Evolutionary conservation across 2,329 filamentous ascomycete species (phyloP).

Genomic region (Zymoseptoria pseudotritici): DNA sequence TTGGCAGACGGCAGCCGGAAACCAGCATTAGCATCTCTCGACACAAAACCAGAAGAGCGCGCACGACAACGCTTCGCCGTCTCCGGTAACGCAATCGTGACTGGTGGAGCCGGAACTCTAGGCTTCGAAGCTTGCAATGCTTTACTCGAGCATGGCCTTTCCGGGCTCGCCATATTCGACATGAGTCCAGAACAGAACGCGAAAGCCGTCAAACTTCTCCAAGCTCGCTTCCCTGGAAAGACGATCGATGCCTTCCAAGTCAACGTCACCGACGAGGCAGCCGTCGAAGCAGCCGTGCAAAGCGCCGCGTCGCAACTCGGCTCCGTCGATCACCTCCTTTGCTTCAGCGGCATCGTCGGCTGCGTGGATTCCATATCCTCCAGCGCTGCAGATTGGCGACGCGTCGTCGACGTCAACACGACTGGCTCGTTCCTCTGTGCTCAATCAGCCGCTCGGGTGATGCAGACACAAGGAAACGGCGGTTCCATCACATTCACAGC

Average conservation of each 20-base stretch:
- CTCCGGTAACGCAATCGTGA: slow-evolving; percentile 1
- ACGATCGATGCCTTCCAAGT: neutral
- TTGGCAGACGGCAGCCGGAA: neutral
- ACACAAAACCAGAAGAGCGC: neutral
- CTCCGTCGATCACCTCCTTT: neutral
- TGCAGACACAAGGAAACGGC: slow-evolving; percentile 61
- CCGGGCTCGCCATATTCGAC: slow-evolving; percentile 2
- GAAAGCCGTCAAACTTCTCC: neutral
- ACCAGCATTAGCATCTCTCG: neutral
- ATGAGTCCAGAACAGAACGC: neutral
- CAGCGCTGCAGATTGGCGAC: neutral
- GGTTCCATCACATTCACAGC: slow-evolving; percentile 66
- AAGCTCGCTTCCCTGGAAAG: neutral
- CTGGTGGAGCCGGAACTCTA: slow-evolving; percentile 2
- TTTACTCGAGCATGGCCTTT: slow-evolving; percentile 2
- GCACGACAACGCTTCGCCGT: neutral
- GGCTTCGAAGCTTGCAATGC: slow-evolving; percentile 1
- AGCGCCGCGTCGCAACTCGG: neutral
- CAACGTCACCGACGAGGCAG: slow-evolving; percentile 2
- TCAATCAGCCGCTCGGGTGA: slow-evolving; percentile 43
- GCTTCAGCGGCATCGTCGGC: slow-evolving; percentile 2
- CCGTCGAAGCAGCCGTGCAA: slow-evolving; percentile 1
- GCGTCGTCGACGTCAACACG: slow-evolving; percentile 67
- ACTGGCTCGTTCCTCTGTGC: slow-evolving; percentile 69
- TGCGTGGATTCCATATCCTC: neutral